These are phyloP conservation scores for Fonsecaea pugnacius DNA, from an alignment of 2,329 filamentous ascomycete species.

Conservation along the genomic window DNA sequence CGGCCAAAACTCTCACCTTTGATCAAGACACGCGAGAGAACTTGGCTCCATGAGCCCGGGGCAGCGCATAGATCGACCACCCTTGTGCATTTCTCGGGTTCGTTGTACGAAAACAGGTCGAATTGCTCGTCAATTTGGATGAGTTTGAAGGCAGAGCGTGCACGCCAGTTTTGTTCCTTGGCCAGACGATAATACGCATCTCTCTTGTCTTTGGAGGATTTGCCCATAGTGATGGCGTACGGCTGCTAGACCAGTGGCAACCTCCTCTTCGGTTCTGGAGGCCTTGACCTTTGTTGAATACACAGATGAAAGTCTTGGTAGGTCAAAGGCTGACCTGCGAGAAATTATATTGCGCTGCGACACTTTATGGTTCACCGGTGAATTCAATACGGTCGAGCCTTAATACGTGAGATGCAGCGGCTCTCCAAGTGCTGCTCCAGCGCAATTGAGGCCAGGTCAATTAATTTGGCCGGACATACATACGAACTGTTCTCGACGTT, in stretches of 20 bases:
- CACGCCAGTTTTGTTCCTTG: constrained; percentile 98
- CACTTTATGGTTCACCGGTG: not conserved
- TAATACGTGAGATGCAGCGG: not conserved
- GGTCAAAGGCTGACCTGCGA: not conserved
- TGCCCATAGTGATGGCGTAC: constrained; percentile 68
- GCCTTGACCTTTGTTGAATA: not conserved
- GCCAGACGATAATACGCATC: constrained; percentile 97
- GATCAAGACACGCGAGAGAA: constrained; percentile 89
- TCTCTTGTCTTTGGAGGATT: constrained; percentile 97
- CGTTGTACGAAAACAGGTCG: constrained; percentile 74
- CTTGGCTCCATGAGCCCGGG: constrained; percentile 96
- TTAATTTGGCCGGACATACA: not conserved
- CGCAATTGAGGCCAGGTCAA: constrained; percentile 21
- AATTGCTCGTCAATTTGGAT: constrained; percentile 96
- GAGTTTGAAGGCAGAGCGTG: constrained; percentile 93
- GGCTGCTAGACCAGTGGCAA: not conserved
- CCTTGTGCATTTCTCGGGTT: constrained; percentile 73
- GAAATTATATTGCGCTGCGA: not conserved
- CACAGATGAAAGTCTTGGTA: not conserved
- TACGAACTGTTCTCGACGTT: not conserved
- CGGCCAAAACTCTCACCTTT: constrained; percentile 90
- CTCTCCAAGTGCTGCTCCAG: not conserved
- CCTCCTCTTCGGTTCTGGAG: not conserved
- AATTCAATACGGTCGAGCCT: not conserved
- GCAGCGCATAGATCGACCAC: constrained; percentile 97